Conservation (phyloP, 345 rosid genomes). For the Corchorus capsularis region DNA sequence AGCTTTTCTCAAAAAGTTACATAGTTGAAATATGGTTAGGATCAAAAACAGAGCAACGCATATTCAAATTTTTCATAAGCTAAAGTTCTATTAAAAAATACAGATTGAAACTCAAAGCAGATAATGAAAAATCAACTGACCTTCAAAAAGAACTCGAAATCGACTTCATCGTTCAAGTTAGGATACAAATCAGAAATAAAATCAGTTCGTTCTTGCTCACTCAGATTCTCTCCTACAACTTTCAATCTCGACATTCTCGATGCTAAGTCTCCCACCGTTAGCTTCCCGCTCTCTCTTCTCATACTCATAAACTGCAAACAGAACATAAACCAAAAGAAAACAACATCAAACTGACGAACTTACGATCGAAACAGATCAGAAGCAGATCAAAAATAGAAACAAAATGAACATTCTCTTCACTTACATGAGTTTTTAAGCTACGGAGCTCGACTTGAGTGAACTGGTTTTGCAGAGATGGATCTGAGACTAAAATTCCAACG, state of each 20-base stretch:
- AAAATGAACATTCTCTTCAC: background rate
- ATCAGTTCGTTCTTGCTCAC: constrained; percentile 67
- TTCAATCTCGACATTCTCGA: constrained; percentile 85
- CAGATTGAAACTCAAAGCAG: background rate
- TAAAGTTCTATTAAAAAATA: background rate
- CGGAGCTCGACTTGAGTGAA: constrained; percentile 99
- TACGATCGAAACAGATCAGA: constrained; percentile 3
- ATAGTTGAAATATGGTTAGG: background rate
- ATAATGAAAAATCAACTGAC: constrained; percentile 32
- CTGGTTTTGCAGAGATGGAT: constrained; percentile 97
- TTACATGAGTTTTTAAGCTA: constrained; percentile 88
- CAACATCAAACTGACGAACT: background rate
- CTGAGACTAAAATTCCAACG: constrained; percentile 90
- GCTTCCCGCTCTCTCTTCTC: constrained; percentile 94
- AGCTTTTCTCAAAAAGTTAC: background rate
- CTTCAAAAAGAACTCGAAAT: constrained; percentile 93
- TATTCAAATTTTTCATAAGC: background rate
- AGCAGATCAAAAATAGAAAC: background rate
- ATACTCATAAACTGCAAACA: constrained; percentile 69
- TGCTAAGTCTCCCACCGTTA: constrained; percentile 75
- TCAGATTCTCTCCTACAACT: constrained; percentile 79
- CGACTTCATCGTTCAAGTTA: constrained; percentile 72
- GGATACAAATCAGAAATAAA: constrained; percentile 67
- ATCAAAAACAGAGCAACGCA: background rate
- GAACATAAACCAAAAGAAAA: background rate